Evolutionary conservation across 2,329 filamentous ascomycete species (phyloP).

Genomic region (Cercospora nicotianae): DNA sequence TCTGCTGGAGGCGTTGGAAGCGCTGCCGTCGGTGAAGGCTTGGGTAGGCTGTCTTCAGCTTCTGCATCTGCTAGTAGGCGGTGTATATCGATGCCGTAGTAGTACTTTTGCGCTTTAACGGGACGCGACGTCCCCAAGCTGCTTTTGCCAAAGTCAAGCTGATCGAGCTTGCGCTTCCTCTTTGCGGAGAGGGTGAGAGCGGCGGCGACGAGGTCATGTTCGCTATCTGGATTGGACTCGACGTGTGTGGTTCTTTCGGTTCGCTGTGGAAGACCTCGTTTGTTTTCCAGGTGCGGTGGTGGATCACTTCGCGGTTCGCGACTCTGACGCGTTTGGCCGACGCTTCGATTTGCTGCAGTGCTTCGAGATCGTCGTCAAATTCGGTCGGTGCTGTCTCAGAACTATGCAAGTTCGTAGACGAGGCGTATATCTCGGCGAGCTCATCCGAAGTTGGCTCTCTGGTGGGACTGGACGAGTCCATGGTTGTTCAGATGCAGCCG

Average conservation of each 20-base stretch:
- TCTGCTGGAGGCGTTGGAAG: slow-evolving; percentile 45
- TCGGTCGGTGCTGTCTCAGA: slow-evolving; percentile 17
- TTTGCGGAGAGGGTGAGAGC: slow-evolving; percentile 47
- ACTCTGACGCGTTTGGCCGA: slow-evolving; percentile 48
- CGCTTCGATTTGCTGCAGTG: slow-evolving; percentile 49
- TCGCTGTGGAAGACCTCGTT: slow-evolving; percentile 53
- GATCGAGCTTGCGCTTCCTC: slow-evolving; percentile 35
- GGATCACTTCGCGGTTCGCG: slow-evolving; percentile 47
- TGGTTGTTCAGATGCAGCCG: neutral
- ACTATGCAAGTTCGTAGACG: slow-evolving; percentile 11
- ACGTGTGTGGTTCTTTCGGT: slow-evolving; percentile 37
- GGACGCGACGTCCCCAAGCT: slow-evolving; percentile 37
- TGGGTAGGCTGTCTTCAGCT: slow-evolving; percentile 53
- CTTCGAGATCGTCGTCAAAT: slow-evolving; percentile 33
- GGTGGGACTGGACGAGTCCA: slow-evolving; percentile 17
- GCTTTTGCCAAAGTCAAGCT: slow-evolving; percentile 35
- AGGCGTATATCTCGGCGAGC: slow-evolving; percentile 18
- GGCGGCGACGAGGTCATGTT: slow-evolving; percentile 58
- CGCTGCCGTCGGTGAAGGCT: slow-evolving; percentile 32
- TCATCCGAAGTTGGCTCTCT: slow-evolving; percentile 24
- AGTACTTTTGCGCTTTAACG: slow-evolving; percentile 70
- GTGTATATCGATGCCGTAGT: slow-evolving; percentile 93
- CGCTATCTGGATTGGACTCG: slow-evolving; percentile 61
- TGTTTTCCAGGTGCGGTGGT: slow-evolving; percentile 52
- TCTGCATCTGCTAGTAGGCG: slow-evolving; percentile 71